phyloP scores from a whole-genome alignment of 345 rosid species.

The Lumnitzera racemosa region DNA sequence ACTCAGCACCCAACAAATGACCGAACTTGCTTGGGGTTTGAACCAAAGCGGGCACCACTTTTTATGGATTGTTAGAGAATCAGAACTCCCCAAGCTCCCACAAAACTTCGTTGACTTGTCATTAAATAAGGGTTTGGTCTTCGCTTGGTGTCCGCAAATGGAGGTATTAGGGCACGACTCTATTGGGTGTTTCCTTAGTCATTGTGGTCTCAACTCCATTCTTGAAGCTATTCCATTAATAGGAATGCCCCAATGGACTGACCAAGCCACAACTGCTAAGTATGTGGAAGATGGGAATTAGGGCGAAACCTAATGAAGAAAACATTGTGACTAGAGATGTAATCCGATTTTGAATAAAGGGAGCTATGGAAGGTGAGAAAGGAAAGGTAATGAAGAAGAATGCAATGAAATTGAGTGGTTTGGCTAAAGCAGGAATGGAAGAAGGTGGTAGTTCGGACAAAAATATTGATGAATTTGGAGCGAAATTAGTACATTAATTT shows the following conservation, averaged over 20 bases:
- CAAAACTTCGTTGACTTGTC: not conserved
- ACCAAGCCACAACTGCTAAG: conserved; percentile 8
- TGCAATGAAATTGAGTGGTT: conserved; percentile 2
- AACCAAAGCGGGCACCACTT: not conserved
- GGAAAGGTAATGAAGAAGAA: conserved; percentile 6
- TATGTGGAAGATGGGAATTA: not conserved
- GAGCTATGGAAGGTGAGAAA: conserved; percentile 4
- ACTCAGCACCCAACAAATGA: conserved; percentile 4
- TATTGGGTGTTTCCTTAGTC: conserved; percentile 4
- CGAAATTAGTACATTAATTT: no score
- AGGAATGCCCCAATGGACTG: conserved; percentile 13
- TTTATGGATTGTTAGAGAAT: conserved; percentile 6
- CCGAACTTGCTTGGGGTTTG: conserved; percentile 2
- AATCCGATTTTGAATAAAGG: not conserved
- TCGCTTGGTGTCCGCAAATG: conserved; percentile 4
- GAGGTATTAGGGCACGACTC: conserved; percentile 2
- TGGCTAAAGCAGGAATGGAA: conserved; percentile 2
- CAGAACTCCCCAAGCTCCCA: conserved; percentile 7
- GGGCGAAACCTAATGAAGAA: not conserved
- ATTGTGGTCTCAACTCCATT: conserved; percentile 7
- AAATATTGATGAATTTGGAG: conserved; percentile 4
- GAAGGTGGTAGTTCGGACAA: conserved; percentile 11
- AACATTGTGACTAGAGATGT: conserved; percentile 4
- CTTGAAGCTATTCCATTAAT: conserved; percentile 5
- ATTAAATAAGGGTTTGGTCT: not conserved